Base-by-base conservation (phyloP, 352 stramenopile species). In the Phytopythium oedochilum region DNA sequence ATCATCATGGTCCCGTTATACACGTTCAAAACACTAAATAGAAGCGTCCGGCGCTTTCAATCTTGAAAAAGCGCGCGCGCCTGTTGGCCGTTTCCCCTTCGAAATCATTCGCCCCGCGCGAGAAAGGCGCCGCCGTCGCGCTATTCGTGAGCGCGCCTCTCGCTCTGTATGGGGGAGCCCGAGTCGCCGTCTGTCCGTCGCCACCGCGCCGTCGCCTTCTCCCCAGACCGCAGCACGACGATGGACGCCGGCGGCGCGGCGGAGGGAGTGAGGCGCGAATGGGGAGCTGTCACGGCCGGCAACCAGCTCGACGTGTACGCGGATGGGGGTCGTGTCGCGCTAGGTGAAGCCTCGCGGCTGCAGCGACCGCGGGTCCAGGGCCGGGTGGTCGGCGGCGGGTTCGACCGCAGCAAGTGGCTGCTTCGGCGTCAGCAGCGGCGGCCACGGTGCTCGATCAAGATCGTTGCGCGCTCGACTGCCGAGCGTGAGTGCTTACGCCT, bases 41-140 rank as follows among this genome's bases (percentile, higher is more conserved):
- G 11, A 43, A 43, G 36, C 36, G 3, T 43, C 9, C 9, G 29
- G 5, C 22, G 22, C 28, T 23, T 38, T 39, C 46, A 53, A 53
- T 53, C 46, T 53, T 53, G 29, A 54, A 54, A 43, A 54, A 44
- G 47, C 47, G 46, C 46, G 46, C 46, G 46, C 46, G 47, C 47
- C 32, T 54, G 31, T 54, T 44, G 47, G 47, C 36, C 20, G 49
- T 39, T 38, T 38, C 36, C 35, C 15, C 48, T 22, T 23, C 46
- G 17, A 52, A 48, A 38, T 26, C 45, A 52, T 32, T 50, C 28
- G 23, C 23, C 25, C 14, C 10, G 14, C 43, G 17, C 15, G 28
- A 36, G 17, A 11, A 28, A 28, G 45, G 26, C 28, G 17, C 26
- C 2, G 43, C 8, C 40, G 3, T 6, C 0, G 12, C 5, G 42